Base-by-base conservation (phyloP, 306 rosid genomes). In the Prunus campanulata region DNA sequence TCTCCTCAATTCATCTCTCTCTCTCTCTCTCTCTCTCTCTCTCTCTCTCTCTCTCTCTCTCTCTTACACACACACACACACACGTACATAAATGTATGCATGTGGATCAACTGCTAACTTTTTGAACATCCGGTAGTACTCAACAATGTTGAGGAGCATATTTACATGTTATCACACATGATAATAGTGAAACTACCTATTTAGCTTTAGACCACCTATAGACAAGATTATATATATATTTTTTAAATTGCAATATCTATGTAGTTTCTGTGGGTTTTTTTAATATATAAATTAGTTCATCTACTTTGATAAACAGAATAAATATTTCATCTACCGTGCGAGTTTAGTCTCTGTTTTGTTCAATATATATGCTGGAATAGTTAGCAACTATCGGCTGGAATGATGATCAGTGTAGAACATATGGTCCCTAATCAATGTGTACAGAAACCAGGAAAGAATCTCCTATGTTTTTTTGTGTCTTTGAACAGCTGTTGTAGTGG, bases 1-100 rank as follows among this genome's bases (percentile, higher is more conserved):
- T 59, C 30, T 76, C 27, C 50, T 70, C 63, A 75, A 54, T 78
- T 52, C 70, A 83, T 78, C 73, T 22, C 47, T 35, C 67, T 62
- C 67, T 59, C 68, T 18, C 48, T 70, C 62, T 73, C 39, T 18
- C 24, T 55, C 60, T 55, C 64, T n/a, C 64, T 78, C 73, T 22
- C 47, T 35, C 67, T 62, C 67, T 59, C 11, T 49, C 68, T 18
- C 48, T 70, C 62, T 73, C 39, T 18, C 24, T 55, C 60, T 55
- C 64, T n/a, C 64, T 22, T 20, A 20, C 25, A 7, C 25, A 0
- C 4, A 4, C 35, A 30, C 35, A 30, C 35, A 30, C 7, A 35
- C 39, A 35, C 39, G 5, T 8, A 35, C 42, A 35, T 35, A 35
- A 1, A 35, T 35, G 42, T 35, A 35, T 35, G 42, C 42, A 5